Evolutionary conservation across 306 rosid species (phyloP).

Genomic region (Casuarina cunninghamiana): DNA sequence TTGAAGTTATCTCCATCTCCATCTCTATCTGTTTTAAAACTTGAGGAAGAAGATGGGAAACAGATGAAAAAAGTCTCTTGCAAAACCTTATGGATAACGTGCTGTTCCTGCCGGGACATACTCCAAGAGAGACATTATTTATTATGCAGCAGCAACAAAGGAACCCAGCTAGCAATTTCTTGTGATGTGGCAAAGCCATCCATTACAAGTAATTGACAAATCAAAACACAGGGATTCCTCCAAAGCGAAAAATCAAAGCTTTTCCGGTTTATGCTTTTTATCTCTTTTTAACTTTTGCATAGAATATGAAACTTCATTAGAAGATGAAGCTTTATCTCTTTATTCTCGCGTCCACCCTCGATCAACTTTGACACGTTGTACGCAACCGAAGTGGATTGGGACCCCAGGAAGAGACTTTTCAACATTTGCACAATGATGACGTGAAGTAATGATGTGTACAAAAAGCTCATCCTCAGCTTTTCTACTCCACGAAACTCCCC

Average conservation of each 20-base stretch:
- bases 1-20: too few species aligned
- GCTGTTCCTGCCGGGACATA: too few species aligned
- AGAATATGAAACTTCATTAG: conserved; percentile 12
- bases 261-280: conserved; percentile 16
- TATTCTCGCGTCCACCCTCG: conserved; percentile 4
- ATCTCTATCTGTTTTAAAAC: too few species aligned
- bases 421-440: conserved; percentile 39
- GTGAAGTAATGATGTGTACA: conserved; percentile 61
- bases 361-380: conserved; percentile 45
- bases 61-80: too few species aligned
- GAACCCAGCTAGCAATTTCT: neutral
- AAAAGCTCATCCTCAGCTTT: conserved; percentile 57
- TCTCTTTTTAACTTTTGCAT: neutral
- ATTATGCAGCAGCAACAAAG: neutral
- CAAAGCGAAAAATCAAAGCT: neutral
- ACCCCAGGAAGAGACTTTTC: conserved; percentile 43
- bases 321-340: conserved; percentile 14
- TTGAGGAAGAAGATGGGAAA: too few species aligned
- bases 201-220: conserved; percentile 28
- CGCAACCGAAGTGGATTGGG: conserved; percentile 48
- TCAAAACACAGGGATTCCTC: conserved; percentile 25
- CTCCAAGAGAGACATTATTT: too few species aligned
- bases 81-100: too few species aligned
- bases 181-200: conserved; percentile 9
- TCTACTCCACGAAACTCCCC: conserved; percentile 23